Evolutionary conservation across 2,329 filamentous ascomycete species (phyloP).

Genomic region (Calcarisporium arbuscula): DNA sequence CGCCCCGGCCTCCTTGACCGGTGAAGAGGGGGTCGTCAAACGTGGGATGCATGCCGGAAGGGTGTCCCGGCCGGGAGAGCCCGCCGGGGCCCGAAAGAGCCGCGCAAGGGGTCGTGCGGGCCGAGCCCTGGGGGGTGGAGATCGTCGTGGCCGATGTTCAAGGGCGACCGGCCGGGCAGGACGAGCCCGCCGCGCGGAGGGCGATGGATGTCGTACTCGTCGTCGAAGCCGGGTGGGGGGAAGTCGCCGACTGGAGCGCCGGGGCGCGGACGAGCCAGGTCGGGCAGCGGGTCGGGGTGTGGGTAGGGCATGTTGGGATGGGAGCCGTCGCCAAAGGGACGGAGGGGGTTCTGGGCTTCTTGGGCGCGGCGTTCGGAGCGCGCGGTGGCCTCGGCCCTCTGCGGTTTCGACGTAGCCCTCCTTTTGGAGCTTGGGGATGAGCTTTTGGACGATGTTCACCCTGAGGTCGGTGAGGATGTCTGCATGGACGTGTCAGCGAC

Average conservation of each 20-base stretch:
- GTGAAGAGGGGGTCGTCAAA: constrained; percentile 86
- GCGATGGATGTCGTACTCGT: constrained; percentile 78
- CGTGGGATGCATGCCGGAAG: constrained; percentile 89
- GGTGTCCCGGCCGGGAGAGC: constrained; percentile 50
- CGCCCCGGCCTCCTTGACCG: constrained; percentile 40
- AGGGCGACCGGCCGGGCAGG: constrained; percentile 46
- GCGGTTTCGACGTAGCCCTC: constrained; percentile 67
- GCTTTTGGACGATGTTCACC: constrained; percentile 73
- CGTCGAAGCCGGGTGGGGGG: constrained; percentile 84
- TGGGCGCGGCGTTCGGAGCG: constrained; percentile 32
- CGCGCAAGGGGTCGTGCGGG: constrained; percentile 73
- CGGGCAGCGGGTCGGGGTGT: constrained; percentile 57
- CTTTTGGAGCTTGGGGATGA: constrained; percentile 70
- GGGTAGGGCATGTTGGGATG: constrained; percentile 62
- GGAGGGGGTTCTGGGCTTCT: constrained; percentile 28
- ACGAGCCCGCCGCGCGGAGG: constrained; percentile 35
- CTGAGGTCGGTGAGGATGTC: constrained; percentile 70
- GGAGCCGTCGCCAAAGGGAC: constrained; percentile 35
- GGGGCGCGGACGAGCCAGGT: constrained; percentile 51
- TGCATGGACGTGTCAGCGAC: constrained; percentile 5
- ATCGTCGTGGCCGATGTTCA: constrained; percentile 77
- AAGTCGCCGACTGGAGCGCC: constrained; percentile 67
- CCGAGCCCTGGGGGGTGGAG: constrained; percentile 81
- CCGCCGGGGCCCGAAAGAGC: constrained; percentile 58
- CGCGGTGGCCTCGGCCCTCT: constrained; percentile 35